Percentiles rank a stretch among this genome's conserved stretches.
Conservation (phyloP, 2,329 filamentous ascomycete genomes). For the Colletotrichum sp. region DNA sequence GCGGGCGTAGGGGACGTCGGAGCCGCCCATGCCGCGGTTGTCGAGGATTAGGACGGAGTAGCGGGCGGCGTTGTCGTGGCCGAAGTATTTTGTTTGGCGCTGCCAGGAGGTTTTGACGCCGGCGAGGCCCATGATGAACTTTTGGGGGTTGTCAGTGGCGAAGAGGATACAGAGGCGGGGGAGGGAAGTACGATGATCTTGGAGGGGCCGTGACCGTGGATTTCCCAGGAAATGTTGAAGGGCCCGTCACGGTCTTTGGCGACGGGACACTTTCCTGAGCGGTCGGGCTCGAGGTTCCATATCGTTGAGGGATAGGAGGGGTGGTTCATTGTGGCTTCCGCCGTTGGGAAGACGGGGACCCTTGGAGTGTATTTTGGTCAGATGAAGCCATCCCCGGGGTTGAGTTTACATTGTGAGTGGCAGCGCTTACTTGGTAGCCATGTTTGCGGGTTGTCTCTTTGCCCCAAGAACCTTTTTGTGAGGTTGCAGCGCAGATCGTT, state of each 20-base stretch:
- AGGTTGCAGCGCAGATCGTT: not conserved
- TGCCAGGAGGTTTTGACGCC: conserved; percentile 76
- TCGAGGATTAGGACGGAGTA: conserved; percentile 82
- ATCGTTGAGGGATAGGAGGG: conserved; percentile 70
- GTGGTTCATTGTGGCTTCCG: conserved; percentile 65
- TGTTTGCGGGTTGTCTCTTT: not conserved
- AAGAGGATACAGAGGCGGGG: too few relatives aligned
- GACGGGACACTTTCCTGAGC: conserved; percentile 65
- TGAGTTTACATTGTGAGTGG: not conserved
- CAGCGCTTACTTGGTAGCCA: conserved; percentile 3
- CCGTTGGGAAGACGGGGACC: conserved; percentile 42
- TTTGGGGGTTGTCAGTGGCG: not conserved
- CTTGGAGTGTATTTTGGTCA: not conserved
- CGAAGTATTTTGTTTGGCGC: conserved; percentile 82
- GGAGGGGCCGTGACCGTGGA: conserved; percentile 76
- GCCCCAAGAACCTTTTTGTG: rapidly evolving
- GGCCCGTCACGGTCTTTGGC: conserved; percentile 77
- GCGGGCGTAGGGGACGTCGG: conserved; percentile 76
- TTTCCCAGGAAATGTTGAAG: conserved; percentile 77
- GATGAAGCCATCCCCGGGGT: not conserved
- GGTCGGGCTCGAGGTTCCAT: conserved; percentile 73
- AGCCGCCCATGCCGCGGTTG: conserved; percentile 84
- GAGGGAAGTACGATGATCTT: conserved; percentile 72
- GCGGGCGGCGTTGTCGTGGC: conserved; percentile 68
- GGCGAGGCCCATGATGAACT: conserved; percentile 82